Conservation (phyloP, 2,329 filamentous ascomycete species). For the Colletotrichum sp. region DNA sequence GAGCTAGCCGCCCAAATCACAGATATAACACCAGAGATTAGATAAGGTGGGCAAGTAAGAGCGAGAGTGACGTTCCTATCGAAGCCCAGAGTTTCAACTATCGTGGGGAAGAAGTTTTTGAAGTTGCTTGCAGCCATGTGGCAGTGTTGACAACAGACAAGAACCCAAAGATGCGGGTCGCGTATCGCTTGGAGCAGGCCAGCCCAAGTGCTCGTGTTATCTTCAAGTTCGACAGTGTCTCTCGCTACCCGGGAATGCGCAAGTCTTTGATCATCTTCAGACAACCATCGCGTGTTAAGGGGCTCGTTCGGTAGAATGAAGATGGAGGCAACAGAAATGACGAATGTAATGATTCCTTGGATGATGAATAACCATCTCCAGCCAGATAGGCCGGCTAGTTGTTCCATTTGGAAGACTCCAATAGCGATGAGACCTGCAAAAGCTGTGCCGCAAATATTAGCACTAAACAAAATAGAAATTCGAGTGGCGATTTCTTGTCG, state of each 20-base stretch:
- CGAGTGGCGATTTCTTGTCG: constrained; percentile 41
- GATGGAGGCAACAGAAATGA: constrained; percentile 32
- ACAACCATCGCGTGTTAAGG: constrained; percentile 38
- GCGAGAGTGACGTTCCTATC: constrained; percentile 43
- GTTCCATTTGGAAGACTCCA: constrained; percentile 41
- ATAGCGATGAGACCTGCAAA: constrained; percentile 26
- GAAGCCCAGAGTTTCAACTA: constrained; percentile 36
- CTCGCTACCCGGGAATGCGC: constrained; percentile 42
- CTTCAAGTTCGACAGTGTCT: constrained; percentile 29
- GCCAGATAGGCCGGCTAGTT: constrained; percentile 44
- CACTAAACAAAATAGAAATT: constrained; percentile 39
- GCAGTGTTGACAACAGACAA: constrained; percentile 30
- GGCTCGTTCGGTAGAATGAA: constrained; percentile 41
- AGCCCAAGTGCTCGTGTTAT: constrained; percentile 42
- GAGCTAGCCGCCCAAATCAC: constrained; percentile 46
- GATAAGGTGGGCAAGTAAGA: constrained; percentile 51
- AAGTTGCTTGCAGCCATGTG: constrained; percentile 45
- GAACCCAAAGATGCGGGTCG: constrained; percentile 29
- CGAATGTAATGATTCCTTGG: constrained; percentile 39
- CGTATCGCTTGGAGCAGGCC: constrained; percentile 26
- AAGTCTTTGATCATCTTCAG: constrained; percentile 40
- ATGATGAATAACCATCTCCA: constrained; percentile 55
- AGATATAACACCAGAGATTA: constrained; percentile 45
- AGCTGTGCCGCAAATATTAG: constrained; percentile 27
- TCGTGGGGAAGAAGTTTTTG: constrained; percentile 48